These are phyloP conservation scores for Calocybe gangraenosa DNA, from an alignment of 768 basidiomycete genomes.

Conservation along the genomic window DNA sequence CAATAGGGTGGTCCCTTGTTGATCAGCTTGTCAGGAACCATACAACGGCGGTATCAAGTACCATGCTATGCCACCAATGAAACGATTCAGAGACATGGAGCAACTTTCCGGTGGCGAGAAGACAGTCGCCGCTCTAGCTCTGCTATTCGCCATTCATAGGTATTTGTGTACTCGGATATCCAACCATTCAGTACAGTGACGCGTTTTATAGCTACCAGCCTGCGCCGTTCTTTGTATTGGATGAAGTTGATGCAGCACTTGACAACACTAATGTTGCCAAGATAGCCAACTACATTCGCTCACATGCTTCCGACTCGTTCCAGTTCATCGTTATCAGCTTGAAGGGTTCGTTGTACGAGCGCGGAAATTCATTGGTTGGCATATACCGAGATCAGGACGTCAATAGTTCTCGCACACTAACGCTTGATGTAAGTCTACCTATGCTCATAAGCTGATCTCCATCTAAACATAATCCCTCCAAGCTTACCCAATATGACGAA, in stretches of 20 bases:
- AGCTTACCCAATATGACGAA: conserved; percentile 66
- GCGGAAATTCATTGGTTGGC: conserved; percentile 86
- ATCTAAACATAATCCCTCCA: background rate
- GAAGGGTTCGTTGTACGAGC: conserved; percentile 90
- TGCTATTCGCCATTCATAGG: conserved; percentile 97
- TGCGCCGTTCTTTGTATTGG: conserved; percentile 97
- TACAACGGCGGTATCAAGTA: conserved; percentile 92
- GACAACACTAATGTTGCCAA: conserved; percentile 99
- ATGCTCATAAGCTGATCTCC: background rate
- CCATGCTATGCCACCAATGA: conserved; percentile 99
- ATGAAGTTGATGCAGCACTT: conserved; percentile 95
- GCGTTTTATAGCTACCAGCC: conserved; percentile 73
- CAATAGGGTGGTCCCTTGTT: background rate
- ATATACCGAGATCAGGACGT: conserved; percentile 93
- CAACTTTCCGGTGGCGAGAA: conserved; percentile 98
- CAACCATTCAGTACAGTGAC: background rate
- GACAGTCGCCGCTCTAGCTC: conserved; percentile 94
- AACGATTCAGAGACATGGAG: conserved; percentile 98
- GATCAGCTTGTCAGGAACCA: conserved; percentile 33
- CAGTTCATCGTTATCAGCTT: conserved; percentile 98
- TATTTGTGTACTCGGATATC: conserved; percentile 21
- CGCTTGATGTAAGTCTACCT: conserved; percentile 68
- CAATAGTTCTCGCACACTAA: conserved; percentile 88
- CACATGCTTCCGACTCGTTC: conserved; percentile 79
- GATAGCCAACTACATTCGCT: conserved; percentile 88